Base-by-base conservation (phyloP, 257 asterid species). In the Solanum commersonii region DNA sequence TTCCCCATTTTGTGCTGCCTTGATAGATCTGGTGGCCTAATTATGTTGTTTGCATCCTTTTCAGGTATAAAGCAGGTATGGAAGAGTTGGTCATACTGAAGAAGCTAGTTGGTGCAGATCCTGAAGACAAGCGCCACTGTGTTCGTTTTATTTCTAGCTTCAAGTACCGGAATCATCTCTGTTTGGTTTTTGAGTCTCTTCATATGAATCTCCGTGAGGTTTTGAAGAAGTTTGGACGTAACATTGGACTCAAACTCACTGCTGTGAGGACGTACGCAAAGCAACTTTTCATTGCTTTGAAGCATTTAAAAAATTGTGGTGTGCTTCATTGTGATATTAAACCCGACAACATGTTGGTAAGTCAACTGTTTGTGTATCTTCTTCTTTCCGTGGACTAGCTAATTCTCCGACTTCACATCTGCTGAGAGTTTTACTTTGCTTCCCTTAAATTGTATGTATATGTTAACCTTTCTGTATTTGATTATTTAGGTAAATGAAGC, bases 201-300 rank as follows among this genome's bases (percentile, higher is more conserved):
- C 98, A 96, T 95, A 96, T 97, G 99, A 97, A 97, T 94, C 94
- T 97, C 92, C 96, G 99, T n/a, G 99, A 97, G 94, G 97, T 97
- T 90, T 92, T 95, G 87, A 97, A 95, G 97, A 97, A 96, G 92
- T 96, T 96, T 93, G 99, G 99, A 84, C 99, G 99, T 93, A 95
- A 97, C 93, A 95, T 97, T 90, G 99, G 99, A 88, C 96, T 97
- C 93, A 94, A 93, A 92, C 96, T 97, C 89, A 94, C 98, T 89
- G 99, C 99, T 91, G 99, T 97, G 91, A 94, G 98, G 94, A 93
- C 99, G 77, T 97, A 95, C 83, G 98, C 99, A n/a, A 95, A 97
- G 94, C 99, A 97, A 89, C 98, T 97, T 85, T 96, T 97, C 92
- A 94, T 96, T 90, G 95, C 98, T 25, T 63, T 97, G 94, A 97